A percentile compares a stretch with the other conserved stretches of the same genome.
Evolutionary conservation across 148 eudicot species (phyloP).

Genomic region (Gaultheria prostrata): DNA sequence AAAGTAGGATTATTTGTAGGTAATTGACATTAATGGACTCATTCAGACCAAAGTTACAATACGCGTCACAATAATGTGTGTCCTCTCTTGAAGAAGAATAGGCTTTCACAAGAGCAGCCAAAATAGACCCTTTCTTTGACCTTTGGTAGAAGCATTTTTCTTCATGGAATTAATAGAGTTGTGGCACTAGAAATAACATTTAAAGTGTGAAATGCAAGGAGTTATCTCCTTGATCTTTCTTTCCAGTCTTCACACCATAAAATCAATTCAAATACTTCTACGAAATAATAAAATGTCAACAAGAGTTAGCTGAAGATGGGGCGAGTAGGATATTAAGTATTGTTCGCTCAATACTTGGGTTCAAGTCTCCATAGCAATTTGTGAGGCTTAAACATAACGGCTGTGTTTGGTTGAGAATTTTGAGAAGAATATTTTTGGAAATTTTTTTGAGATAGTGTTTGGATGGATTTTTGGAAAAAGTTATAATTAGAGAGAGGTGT

Average conservation of each 20-base stretch:
- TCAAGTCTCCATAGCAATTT: neutral
- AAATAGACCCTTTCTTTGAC: neutral
- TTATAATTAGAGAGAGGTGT: too few relatives aligned
- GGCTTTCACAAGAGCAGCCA: neutral
- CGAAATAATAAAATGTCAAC: neutral
- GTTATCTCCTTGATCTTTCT: neutral
- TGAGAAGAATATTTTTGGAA: too few relatives aligned
- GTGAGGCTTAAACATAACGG: neutral
- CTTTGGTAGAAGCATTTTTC: neutral
- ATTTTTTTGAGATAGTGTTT: too few relatives aligned
- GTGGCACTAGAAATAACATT: neutral
- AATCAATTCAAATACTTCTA: neutral
- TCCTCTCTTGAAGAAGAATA: neutral
- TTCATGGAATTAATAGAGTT: neutral
- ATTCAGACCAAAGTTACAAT: neutral
- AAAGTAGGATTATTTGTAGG: neutral
- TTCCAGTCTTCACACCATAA: neutral
- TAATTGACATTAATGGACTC: neutral
- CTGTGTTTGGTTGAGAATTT: too few relatives aligned
- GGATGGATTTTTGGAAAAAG: too few relatives aligned
- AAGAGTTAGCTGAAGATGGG: neutral
- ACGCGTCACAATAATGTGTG: neutral
- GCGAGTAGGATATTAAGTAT: neutral
- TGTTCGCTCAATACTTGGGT: neutral
- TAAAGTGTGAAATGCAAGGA: neutral